Conservation (phyloP, 1,139 yeast species). For the Yamadazyma blattariae region DNA sequence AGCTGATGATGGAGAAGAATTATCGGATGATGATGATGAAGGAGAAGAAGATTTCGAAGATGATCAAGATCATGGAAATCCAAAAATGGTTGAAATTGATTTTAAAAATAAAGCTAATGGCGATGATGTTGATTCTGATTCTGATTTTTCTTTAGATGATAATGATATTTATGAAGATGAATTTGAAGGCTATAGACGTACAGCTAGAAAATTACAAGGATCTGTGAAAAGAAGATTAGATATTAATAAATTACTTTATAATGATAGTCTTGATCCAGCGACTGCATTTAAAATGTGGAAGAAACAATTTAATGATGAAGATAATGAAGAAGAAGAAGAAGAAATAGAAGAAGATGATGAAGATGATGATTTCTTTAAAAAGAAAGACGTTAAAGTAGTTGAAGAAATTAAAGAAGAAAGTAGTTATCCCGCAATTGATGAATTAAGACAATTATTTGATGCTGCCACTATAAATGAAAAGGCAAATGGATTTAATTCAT, state of each 20-base stretch:
- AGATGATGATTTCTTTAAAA: constrained; percentile 64
- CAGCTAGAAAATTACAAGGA: constrained; percentile 49
- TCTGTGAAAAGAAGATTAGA: constrained; percentile 59
- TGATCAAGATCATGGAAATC: constrained; percentile 31
- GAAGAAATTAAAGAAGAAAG: constrained; percentile 35
- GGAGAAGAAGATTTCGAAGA: constrained; percentile 38
- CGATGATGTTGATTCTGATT: constrained; percentile 51
- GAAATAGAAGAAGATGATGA: constrained; percentile 39
- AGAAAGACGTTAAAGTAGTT: constrained; percentile 32
- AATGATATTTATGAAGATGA: constrained; percentile 11
- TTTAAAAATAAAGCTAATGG: constrained; percentile 43
- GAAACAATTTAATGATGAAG: constrained; percentile 42
- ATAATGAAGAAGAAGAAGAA: constrained; percentile 44
- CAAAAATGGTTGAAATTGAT: constrained; percentile 48
- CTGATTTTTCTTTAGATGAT: constrained; percentile 40
- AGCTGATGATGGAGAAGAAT: constrained; percentile 48
- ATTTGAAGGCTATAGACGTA: constrained; percentile 28
- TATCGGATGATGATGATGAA: constrained; percentile 44
- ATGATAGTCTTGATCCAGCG: constrained; percentile 69
- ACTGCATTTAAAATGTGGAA: constrained; percentile 81
- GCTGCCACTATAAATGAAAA: constrained; percentile 27
- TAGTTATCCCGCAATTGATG: constrained; percentile 47
- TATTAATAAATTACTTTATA: constrained; percentile 74
- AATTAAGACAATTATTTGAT: constrained; percentile 54
- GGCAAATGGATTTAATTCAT: constrained; percentile 42